Percentiles rank a stretch among this genome's conserved stretches.
Conservation (phyloP, 148 eudicot species). For the Cornus florida region DNA sequence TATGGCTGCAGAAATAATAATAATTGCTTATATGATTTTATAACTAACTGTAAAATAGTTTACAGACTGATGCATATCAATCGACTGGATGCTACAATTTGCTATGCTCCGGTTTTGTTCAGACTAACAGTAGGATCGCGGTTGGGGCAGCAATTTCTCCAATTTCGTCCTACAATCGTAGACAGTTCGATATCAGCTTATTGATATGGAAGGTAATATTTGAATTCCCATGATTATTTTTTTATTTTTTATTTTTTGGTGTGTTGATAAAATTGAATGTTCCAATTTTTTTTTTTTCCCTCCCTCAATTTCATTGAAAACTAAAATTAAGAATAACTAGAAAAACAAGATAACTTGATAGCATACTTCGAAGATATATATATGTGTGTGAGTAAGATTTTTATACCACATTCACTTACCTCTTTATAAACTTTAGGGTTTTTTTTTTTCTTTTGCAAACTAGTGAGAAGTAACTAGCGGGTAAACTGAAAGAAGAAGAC, state of each 20-base stretch:
- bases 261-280: neutral
- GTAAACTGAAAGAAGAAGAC: neutral
- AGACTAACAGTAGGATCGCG: conserved; percentile 42
- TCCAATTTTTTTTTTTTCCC: neutral
- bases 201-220: conserved; percentile 68
- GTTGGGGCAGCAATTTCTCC: conserved; percentile 73
- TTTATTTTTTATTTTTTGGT: too few species aligned
- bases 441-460: too few species aligned
- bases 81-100: conserved; percentile 54
- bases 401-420: too few species aligned
- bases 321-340: neutral
- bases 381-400: too few species aligned
- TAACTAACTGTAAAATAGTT: neutral
- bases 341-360: neutral
- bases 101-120: conserved; percentile 52
- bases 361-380: too few species aligned
- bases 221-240: neutral
- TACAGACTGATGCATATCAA: conserved; percentile 37
- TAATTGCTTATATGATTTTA: too few species aligned
- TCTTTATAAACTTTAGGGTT: too few species aligned
- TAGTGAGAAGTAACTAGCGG: neutral
- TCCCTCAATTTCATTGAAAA: neutral
- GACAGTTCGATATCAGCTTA: conserved; percentile 73
- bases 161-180: conserved; percentile 53
- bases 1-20: neutral